Conservation (phyloP, 331 rosid species). For the Spiraea crenata region DNA sequence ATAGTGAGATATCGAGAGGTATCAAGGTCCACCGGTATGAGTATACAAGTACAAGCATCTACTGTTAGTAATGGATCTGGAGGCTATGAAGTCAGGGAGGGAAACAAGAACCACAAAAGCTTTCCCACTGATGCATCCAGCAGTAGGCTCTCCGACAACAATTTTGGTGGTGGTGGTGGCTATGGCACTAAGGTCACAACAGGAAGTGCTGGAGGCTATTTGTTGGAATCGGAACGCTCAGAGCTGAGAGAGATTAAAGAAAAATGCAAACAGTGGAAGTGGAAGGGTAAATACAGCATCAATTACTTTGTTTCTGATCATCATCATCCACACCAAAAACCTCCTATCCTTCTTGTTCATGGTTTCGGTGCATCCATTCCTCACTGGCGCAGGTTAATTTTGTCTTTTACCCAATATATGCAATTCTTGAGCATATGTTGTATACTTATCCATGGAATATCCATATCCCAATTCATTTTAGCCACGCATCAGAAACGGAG, state of each 20-base stretch:
- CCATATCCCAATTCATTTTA: neutral
- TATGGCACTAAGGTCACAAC: too few species aligned
- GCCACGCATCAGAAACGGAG: too few species aligned
- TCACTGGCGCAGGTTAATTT: constrained; percentile 96
- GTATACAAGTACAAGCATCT: constrained; percentile 63
- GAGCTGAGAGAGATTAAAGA: constrained; percentile 54
- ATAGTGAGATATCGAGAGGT: constrained; percentile 61
- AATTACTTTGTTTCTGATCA: constrained; percentile 58
- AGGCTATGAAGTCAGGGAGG: constrained; percentile 55
- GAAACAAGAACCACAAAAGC: constrained; percentile 39
- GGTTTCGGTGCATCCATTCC: constrained; percentile 96
- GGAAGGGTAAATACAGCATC: constrained; percentile 71
- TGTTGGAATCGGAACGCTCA: constrained; percentile 26
- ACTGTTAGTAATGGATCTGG: constrained; percentile 70
- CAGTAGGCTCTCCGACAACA: constrained; percentile 50
- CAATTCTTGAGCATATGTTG: too few species aligned
- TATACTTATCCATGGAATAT: constrained; percentile 23
- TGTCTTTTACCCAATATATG: constrained; percentile 17
- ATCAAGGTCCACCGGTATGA: constrained; percentile 32
- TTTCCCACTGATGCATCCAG: constrained; percentile 32
- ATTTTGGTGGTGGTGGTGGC: too few species aligned
- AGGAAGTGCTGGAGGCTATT: neutral
- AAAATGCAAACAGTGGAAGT: constrained; percentile 57
- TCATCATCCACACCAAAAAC: constrained; percentile 29
- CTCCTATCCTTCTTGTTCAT: constrained; percentile 82